Conservation (phyloP, 768 basidiomycete species). For the Hysterangium stoloniferum region DNA sequence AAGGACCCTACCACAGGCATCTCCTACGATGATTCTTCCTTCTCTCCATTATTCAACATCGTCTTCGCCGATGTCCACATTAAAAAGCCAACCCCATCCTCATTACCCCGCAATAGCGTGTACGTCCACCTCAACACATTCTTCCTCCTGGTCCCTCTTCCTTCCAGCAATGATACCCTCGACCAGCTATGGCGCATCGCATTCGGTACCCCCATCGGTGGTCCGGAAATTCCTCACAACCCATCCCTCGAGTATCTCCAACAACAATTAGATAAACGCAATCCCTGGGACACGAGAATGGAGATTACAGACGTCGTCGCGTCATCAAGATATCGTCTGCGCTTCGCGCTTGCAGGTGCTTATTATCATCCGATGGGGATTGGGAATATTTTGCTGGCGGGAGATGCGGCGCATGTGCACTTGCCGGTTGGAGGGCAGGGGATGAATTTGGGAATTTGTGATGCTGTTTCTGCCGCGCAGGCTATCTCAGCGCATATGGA, state of each 20-base stretch:
- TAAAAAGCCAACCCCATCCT: conserved; percentile 19
- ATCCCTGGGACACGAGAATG: neutral
- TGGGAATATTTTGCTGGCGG: neutral
- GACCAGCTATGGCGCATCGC: conserved; percentile 32
- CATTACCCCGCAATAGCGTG: conserved; percentile 19
- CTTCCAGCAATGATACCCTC: conserved; percentile 15
- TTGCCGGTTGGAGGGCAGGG: conserved; percentile 28
- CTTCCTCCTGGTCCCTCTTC: conserved; percentile 32
- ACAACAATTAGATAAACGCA: conserved; percentile 28
- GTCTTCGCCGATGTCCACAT: conserved; percentile 41
- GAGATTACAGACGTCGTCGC: neutral
- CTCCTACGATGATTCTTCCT: conserved; percentile 20
- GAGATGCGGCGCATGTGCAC: conserved; percentile 28
- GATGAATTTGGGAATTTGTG: conserved; percentile 47
- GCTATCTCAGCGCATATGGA: conserved; percentile 30
- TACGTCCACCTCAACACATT: conserved; percentile 25
- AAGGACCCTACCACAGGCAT: conserved; percentile 32
- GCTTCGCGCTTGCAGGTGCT: conserved; percentile 1
- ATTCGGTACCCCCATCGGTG: conserved; percentile 28
- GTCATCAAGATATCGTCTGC: neutral
- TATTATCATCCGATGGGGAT: neutral
- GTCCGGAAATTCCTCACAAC: conserved; percentile 29
- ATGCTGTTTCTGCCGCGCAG: conserved; percentile 40
- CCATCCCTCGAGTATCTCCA: conserved; percentile 38
- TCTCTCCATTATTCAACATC: conserved; percentile 28